Base-by-base conservation (phyloP, 495 filamentous ascomycete species). In the Penicillium alfredii region DNA sequence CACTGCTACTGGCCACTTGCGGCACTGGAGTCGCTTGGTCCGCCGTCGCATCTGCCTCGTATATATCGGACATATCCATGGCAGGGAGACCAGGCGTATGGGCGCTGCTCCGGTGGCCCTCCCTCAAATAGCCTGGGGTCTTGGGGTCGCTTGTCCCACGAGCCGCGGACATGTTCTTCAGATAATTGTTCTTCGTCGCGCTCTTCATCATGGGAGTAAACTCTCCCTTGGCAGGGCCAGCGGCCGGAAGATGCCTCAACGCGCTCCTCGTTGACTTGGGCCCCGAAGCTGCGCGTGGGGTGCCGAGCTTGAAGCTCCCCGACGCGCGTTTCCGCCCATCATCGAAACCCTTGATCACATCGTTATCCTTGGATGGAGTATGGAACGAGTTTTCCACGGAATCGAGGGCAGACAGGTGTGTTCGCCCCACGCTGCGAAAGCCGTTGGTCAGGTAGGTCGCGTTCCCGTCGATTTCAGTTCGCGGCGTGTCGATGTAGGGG, bases 121-220 rank as follows among this genome's bases (percentile, higher is more conserved):
- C 58, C 51, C 74, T 73, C 36, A 81, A 49, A 35, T 76, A 83
- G 4, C 74, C 78, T 1, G 90, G 90, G 3, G 89, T 94, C 41
- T 75, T 71, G 14, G 71, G 66, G 18, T 55, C 70, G n/a, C 70
- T 72, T 38, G 46, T 69, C 57, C 77, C 68, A 67, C 75, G 55
- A 64, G 54, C 38, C 21, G 49, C 67, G 28, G 68, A 68, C 43
- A 56, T 53, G 51, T 75, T 76, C 30, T 74, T 72, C 31, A 82
- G 64, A 21, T 80, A 72, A 44, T 81, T 88, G 49, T 90, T 89
- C 35, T 78, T 79, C 11, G 86, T 86, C 9, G 88, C 88, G 39
- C 84, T 94, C 64, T 88, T 90, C 55, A 98, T 76, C 36, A 98
- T 61, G 0, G 92, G 92, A 2, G 92, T 98, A 54, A 98, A 98